Percentiles rank a stretch among this genome's conserved stretches.
phyloP scores from a whole-genome alignment of 2,329 filamentous ascomycete genomes.

The Ramichloridium luteum region DNA sequence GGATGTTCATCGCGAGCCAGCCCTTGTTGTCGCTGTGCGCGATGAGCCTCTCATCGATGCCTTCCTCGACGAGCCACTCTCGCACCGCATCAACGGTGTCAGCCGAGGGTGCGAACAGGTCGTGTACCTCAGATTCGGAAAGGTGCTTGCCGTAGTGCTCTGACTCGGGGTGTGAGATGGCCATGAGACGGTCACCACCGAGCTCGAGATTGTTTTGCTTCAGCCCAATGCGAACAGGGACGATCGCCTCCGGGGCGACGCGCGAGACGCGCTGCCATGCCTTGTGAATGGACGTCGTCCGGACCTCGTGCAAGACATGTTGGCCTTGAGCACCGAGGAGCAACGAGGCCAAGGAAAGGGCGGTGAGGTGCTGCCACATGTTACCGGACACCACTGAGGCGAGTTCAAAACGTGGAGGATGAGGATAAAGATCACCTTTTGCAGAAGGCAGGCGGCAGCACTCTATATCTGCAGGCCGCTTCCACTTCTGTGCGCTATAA shows the following conservation, averaged over 20 bases:
- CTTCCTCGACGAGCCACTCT: slow-evolving; percentile 26
- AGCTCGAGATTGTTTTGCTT: slow-evolving; percentile 15
- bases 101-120: slow-evolving; percentile 28
- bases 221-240: slow-evolving; percentile 17
- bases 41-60: slow-evolving; percentile 19
- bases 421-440: too few relatives aligned
- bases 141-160: slow-evolving; percentile 26
- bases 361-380: too few relatives aligned
- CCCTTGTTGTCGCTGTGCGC: slow-evolving; percentile 22
- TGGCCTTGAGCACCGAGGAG: too few relatives aligned
- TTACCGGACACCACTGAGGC: too few relatives aligned
- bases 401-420: too few relatives aligned
- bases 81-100: slow-evolving; percentile 24
- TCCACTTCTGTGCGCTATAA: too few relatives aligned
- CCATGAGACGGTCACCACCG: slow-evolving; percentile 20
- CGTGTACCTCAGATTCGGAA: slow-evolving; percentile 26
- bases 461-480: too few relatives aligned
- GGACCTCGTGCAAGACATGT: slow-evolving; percentile 15
- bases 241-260: slow-evolving; percentile 23
- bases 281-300: not conserved
- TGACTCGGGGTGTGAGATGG: slow-evolving; percentile 22
- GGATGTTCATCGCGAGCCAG: slow-evolving; percentile 30
- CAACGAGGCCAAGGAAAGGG: too few relatives aligned
- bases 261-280: slow-evolving; percentile 26
- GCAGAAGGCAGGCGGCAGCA: too few relatives aligned